These are phyloP conservation scores for Yamadazyma sp. DNA, from an alignment of 1,139 yeast genomes.

Conservation along the genomic window DNA sequence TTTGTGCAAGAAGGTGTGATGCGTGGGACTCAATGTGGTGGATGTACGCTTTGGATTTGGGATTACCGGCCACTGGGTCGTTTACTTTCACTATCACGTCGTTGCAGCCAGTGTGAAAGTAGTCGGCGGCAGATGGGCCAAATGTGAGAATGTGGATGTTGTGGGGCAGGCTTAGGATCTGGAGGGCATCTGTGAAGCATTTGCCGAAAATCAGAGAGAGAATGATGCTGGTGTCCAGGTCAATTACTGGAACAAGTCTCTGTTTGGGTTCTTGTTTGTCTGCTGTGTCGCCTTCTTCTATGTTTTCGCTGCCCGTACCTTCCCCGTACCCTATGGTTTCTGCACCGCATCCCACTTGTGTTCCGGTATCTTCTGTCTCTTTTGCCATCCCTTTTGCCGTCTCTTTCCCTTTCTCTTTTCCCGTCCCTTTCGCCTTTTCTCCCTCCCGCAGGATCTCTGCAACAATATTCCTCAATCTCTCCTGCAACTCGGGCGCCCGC, in stretches of 20 bases:
- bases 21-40: constrained; percentile 2
- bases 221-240: constrained; percentile 5
- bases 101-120: neutral
- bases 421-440: neutral
- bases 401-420: neutral
- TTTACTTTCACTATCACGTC: neutral
- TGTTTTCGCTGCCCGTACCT: too few relatives aligned
- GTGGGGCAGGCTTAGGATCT: constrained; percentile 4
- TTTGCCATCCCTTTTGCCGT: neutral
- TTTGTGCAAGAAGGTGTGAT: constrained; percentile 2
- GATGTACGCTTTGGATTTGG: neutral
- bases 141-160: constrained; percentile 4
- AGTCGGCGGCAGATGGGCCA: neutral
- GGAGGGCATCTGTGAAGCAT: constrained; percentile 9
- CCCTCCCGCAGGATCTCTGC: neutral
- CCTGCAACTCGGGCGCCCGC: neutral
- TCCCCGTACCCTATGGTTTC: too few relatives aligned
- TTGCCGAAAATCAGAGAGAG: constrained; percentile 10
- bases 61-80: neutral
- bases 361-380: too few relatives aligned
- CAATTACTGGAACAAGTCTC: neutral
- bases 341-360: too few relatives aligned
- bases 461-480: neutral
- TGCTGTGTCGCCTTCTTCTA: too few relatives aligned
- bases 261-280: neutral